A percentile compares a stretch with the other conserved stretches of the same genome.
Conservation (phyloP, 2,329 filamentous ascomycete genomes). For the Graphilbum ipis-grandicollis region DNA sequence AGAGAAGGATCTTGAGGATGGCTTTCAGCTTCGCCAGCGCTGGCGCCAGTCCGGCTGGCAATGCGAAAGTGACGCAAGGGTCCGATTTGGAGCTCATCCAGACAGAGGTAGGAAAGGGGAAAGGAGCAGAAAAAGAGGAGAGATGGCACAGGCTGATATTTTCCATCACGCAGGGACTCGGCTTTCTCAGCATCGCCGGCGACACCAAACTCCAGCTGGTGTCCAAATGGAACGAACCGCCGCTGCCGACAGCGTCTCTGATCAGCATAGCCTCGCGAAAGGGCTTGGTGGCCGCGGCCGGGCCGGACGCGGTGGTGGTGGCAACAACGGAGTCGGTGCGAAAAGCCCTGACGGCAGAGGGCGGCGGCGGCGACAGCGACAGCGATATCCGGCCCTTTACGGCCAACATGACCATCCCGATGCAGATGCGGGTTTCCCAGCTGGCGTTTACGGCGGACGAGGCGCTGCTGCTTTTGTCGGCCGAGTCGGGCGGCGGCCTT, state of each 20-base stretch:
- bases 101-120: slow-evolving; percentile 51
- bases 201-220: slow-evolving; percentile 74
- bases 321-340: slow-evolving; percentile 63
- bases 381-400: slow-evolving; percentile 52
- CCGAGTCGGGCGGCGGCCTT: slow-evolving; percentile 64
- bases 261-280: slow-evolving; percentile 65
- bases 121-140: too few relatives aligned
- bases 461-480: slow-evolving; percentile 64
- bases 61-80: slow-evolving; percentile 26
- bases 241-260: slow-evolving; percentile 63
- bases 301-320: slow-evolving; percentile 62
- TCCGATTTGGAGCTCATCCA: slow-evolving; percentile 60
- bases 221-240: slow-evolving; percentile 58
- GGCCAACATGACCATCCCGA: slow-evolving; percentile 54
- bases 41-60: slow-evolving; percentile 22
- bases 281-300: slow-evolving; percentile 73
- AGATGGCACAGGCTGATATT: too few relatives aligned
- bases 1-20: slow-evolving; percentile 26
- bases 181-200: slow-evolving; percentile 64
- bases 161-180: slow-evolving; percentile 40
- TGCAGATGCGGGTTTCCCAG: slow-evolving; percentile 68
- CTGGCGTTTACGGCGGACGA: slow-evolving; percentile 86
- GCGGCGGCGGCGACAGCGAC: slow-evolving; percentile 27
- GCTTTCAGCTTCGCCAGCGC: slow-evolving; percentile 43
- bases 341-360: slow-evolving; percentile 45